Percentiles rank a stretch among this genome's conserved stretches.
These are phyloP conservation scores for Isabelozyma heimii DNA, from an alignment of 805 yeast species.

Conservation along the genomic window DNA sequence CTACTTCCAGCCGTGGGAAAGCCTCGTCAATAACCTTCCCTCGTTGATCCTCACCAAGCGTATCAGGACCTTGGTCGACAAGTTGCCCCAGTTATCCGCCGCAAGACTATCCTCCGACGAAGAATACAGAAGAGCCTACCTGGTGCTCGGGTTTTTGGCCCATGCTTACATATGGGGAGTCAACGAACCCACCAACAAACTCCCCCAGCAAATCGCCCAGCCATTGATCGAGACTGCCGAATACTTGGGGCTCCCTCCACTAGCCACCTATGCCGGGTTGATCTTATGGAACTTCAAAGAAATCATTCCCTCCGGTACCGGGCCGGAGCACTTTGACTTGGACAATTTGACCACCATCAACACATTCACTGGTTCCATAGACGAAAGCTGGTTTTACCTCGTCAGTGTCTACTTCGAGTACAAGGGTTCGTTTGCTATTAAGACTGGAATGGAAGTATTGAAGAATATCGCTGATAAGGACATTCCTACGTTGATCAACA, in stretches of 20 bases:
- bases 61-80: constrained; percentile 62
- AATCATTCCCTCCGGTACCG: constrained; percentile 44
- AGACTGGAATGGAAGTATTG: constrained; percentile 66
- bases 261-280: constrained; percentile 84
- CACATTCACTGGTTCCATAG: constrained; percentile 87
- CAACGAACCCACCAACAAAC: constrained; percentile 52
- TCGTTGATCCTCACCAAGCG: constrained; percentile 66
- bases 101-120: constrained; percentile 41
- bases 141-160: constrained; percentile 71
- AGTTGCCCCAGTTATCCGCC: constrained; percentile 55
- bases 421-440: constrained; percentile 71
- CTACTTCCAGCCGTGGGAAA: constrained; percentile 80
- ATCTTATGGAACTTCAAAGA: constrained; percentile 85
- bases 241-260: constrained; percentile 71
- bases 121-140: constrained; percentile 77
- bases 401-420: constrained; percentile 85
- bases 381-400: constrained; percentile 91
- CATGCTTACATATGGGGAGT: constrained; percentile 92
- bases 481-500: constrained; percentile 33
- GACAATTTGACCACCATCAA: constrained; percentile 73
- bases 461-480: constrained; percentile 50
- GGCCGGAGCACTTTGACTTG: constrained; percentile 46
- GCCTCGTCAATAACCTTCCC: constrained; percentile 62
- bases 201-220: constrained; percentile 67
- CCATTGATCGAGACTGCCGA: constrained; percentile 66